A percentile compares a stretch with the other conserved stretches of the same genome.
Conservation (phyloP, 306 rosid species). For the Herpetospermum pedunculosum region DNA sequence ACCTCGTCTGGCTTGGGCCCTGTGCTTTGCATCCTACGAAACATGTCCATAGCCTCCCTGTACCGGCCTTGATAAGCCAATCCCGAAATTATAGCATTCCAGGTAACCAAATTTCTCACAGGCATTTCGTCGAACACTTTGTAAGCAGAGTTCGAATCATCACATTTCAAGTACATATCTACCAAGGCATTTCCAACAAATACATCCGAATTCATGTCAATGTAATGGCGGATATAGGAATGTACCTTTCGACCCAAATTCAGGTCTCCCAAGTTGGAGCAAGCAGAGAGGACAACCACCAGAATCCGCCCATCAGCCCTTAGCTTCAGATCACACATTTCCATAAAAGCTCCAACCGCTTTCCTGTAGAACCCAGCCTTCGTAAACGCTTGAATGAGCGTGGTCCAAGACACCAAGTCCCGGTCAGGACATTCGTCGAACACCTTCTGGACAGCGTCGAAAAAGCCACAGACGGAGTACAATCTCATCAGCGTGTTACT, state of each 20-base stretch:
- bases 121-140: slow-evolving; percentile 20
- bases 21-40: slow-evolving; percentile 20
- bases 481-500: slow-evolving; percentile 28
- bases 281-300: slow-evolving; percentile 31
- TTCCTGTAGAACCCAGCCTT: slow-evolving; percentile 13
- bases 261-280: slow-evolving; percentile 29
- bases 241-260: slow-evolving; percentile 22
- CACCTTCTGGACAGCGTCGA: slow-evolving; percentile 10
- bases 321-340: slow-evolving; percentile 17
- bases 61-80: slow-evolving; percentile 22
- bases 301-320: slow-evolving; percentile 25
- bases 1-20: slow-evolving; percentile 27
- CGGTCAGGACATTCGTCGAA: slow-evolving; percentile 21
- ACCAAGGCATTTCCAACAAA: slow-evolving; percentile 30
- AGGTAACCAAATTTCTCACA: slow-evolving; percentile 21
- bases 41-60: slow-evolving; percentile 20
- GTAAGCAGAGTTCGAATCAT: slow-evolving; percentile 10
- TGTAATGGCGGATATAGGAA: slow-evolving; percentile 12
- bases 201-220: slow-evolving; percentile 15
- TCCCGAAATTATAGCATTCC: slow-evolving; percentile 31
- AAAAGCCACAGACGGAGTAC: slow-evolving; percentile 20
- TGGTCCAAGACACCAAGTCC: slow-evolving; percentile 35
- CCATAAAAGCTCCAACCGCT: slow-evolving; percentile 19
- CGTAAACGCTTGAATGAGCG: slow-evolving; percentile 27
- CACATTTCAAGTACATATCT: slow-evolving; percentile 29